Evolutionary conservation across 176 grass and related monocot genomes (phyloP).

Genomic region (Hordeum marinum): DNA sequence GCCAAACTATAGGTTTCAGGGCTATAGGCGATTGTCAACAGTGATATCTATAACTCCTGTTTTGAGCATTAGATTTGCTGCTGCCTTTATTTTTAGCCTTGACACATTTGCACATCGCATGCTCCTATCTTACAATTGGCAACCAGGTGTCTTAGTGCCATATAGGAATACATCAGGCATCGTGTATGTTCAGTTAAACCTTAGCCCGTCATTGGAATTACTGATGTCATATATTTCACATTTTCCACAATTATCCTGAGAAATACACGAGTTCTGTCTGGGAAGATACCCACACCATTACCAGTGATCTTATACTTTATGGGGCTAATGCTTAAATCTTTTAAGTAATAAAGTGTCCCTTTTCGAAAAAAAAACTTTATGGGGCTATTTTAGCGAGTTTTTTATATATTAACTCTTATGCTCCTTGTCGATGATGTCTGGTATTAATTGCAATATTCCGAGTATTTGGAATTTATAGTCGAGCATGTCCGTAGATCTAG

Average conservation of each 20-base stretch:
- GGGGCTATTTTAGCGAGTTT: no score
- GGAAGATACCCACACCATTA: neutral
- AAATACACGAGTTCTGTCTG: neutral
- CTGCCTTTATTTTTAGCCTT: neutral
- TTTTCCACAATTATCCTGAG: neutral
- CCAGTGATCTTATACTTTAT: neutral
- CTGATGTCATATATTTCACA: constrained; percentile 13
- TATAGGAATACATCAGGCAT: constrained; percentile 85
- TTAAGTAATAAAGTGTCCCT: no score
- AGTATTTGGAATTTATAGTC: no score
- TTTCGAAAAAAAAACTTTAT: accelerated
- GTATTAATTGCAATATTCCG: no score
- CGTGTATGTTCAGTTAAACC: constrained; percentile 26
- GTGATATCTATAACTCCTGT: constrained; percentile 31
- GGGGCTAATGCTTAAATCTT: neutral
- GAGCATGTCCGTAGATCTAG: no score
- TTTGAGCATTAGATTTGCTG: constrained; percentile 4
- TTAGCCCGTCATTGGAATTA: neutral
- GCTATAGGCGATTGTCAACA: constrained; percentile 8
- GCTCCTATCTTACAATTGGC: constrained; percentile 3
- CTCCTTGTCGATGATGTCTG: no score
- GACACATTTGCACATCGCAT: neutral
- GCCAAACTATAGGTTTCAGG: constrained; percentile 6
- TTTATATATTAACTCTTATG: no score
- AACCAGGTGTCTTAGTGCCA: constrained; percentile 54